A percentile compares a stretch with the other conserved stretches of the same genome.
Evolutionary conservation across 345 rosid genomes (phyloP).

Genomic region (Leavenworthia alabamica): DNA sequence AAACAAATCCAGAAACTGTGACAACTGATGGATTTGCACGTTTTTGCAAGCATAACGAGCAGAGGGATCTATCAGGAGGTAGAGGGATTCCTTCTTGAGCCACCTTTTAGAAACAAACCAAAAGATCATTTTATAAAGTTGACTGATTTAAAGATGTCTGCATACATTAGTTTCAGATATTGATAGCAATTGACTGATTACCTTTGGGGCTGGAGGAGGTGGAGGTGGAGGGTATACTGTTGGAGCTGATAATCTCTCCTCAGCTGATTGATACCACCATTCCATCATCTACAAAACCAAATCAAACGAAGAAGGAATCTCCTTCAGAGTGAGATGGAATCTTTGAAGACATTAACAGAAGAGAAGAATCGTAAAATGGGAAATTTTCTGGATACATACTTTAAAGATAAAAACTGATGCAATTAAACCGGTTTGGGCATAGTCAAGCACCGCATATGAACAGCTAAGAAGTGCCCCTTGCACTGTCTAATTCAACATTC

Average conservation of each 20-base stretch:
- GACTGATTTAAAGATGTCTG: not conserved
- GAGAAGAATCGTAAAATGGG: not conserved
- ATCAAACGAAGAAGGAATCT: not conserved
- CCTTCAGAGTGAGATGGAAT: not conserved
- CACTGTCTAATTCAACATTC: slow-evolving; percentile 44
- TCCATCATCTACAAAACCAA: slow-evolving; percentile 79
- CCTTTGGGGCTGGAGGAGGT: slow-evolving; percentile 93
- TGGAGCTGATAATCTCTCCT: slow-evolving; percentile 97
- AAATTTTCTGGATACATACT: slow-evolving; percentile 39
- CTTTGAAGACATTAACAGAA: slow-evolving; percentile 1
- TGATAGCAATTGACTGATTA: slow-evolving; percentile 19
- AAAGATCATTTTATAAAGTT: not conserved
- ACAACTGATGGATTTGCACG: slow-evolving; percentile 94
- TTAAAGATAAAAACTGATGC: slow-evolving; percentile 96
- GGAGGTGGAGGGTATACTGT: slow-evolving; percentile 97
- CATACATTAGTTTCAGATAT: slow-evolving; percentile 1
- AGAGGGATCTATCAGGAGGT: slow-evolving; percentile 63
- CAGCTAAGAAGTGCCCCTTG: slow-evolving; percentile 87
- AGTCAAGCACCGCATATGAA: slow-evolving; percentile 75
- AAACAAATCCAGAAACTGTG: slow-evolving; percentile 89
- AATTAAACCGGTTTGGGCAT: slow-evolving; percentile 93
- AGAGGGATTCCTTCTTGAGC: slow-evolving; percentile 85
- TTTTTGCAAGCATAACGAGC: slow-evolving; percentile 90
- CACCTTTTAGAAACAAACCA: slow-evolving; percentile 39
- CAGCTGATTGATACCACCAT: slow-evolving; percentile 99